phyloP scores from a whole-genome alignment of 768 basidiomycete species.

The Mrakia frigida region DNA sequence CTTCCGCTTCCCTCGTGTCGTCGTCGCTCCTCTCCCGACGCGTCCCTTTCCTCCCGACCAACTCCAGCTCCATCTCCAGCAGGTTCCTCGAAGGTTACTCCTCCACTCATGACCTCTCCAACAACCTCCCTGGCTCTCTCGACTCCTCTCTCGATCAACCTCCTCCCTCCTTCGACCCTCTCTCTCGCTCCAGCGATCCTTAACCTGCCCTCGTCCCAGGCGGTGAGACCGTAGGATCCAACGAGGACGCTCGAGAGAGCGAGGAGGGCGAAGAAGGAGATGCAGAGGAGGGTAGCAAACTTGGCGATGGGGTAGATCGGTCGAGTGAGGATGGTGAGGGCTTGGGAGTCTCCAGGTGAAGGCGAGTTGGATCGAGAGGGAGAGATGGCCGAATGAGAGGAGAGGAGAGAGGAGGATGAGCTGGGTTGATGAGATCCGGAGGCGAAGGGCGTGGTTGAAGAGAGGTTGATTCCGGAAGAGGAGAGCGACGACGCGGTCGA shows the following conservation, averaged over 20 bases:
- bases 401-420: background rate
- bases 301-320: slow-evolving; percentile 25
- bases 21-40: background rate
- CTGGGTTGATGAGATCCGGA: background rate
- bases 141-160: slow-evolving; percentile 11
- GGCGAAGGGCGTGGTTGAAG: background rate
- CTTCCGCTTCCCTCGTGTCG: background rate
- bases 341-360: background rate
- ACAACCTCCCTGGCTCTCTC: slow-evolving; percentile 3
- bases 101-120: slow-evolving; percentile 2
- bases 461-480: background rate
- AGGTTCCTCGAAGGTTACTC: background rate
- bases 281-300: slow-evolving; percentile 11
- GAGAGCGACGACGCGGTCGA: background rate
- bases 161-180: slow-evolving; percentile 17
- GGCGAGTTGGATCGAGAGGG: background rate
- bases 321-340: slow-evolving; percentile 15
- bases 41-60: background rate
- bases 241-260: slow-evolving; percentile 26
- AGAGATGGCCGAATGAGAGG: background rate
- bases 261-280: slow-evolving; percentile 17
- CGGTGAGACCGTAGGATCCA: slow-evolving; percentile 27
- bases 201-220: slow-evolving; percentile 19
- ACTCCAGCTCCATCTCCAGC: background rate
- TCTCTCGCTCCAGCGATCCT: slow-evolving; percentile 2